Base-by-base conservation (phyloP, 2,329 filamentous ascomycete genomes). In the Fusarium marasasianum region DNA sequence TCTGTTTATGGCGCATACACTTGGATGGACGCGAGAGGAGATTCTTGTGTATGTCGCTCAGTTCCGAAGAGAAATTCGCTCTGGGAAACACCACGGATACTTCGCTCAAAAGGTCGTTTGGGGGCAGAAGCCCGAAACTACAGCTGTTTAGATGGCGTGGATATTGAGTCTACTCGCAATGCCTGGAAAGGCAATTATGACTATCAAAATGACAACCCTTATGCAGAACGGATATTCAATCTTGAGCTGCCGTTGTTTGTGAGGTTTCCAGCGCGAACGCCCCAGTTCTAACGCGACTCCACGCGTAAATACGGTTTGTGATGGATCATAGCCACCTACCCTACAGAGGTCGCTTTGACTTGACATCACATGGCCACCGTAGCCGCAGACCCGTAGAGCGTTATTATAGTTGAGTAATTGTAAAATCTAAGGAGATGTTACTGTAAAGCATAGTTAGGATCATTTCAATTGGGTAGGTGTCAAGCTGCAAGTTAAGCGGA, bases 21-120 rank as follows among this genome's bases (percentile, higher is more conserved):
- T 83, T 22, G 81, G 82, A 0, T 84, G 83, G 83, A 75, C 72
- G 0, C 76, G 74, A n/a, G 72, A 78, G 1, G 80, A 84, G 48
- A 80, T 83, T 1, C 61, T 79, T 9, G 74, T 79, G 12, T 83
- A 82, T 22, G 71, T 82, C 12, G 79, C 77, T 1, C 78, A 82
- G 24, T 77, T 83, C 7, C 79, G 79, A 44, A 78, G 79, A 9
- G 81, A 82, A 48, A 70, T 82, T 6, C 66, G 77, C 0, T 73
- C 73, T 4, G 75, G 73, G 1, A 79, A 80, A 47, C 53, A 79
- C n/a, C 80, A 81, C 38, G 72, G 77, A 0, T 82, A 80, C 29
- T 81, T 80, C 54, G 65, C 62, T 12, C 74, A 81, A 24, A 79
- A 79, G 56, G 77, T 77, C 3, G 78, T 81, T 10, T 81, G 75